Conservation (phyloP, 2,329 filamentous ascomycete species). For the Grosmannia clavigera region DNA sequence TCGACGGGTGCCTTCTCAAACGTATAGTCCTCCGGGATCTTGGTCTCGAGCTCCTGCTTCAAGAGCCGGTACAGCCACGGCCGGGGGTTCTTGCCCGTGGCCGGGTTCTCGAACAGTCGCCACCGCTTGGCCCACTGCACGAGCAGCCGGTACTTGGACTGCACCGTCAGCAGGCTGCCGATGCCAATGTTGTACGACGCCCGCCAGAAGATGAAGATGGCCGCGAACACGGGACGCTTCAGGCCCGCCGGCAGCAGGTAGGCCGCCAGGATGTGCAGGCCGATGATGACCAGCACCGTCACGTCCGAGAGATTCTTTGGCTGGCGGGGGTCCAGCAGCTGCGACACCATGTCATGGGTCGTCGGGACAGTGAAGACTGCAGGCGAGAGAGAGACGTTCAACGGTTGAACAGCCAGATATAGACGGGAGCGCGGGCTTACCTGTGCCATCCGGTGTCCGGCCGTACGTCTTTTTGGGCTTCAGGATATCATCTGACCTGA, state of each 20-base stretch:
- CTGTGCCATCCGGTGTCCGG: conserved; percentile 77
- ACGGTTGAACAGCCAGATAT: not conserved
- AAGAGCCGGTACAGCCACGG: conserved; percentile 73
- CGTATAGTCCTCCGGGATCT: conserved; percentile 85
- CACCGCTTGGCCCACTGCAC: conserved; percentile 79
- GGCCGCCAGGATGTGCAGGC: conserved; percentile 58
- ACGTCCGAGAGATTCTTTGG: conserved; percentile 89
- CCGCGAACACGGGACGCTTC: conserved; percentile 66
- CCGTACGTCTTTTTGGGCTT: conserved; percentile 68
- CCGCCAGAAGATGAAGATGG: conserved; percentile 85
- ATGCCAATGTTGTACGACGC: conserved; percentile 89
- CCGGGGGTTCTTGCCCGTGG: conserved; percentile 68
- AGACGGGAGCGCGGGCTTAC: conserved; percentile 33
- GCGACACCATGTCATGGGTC: conserved; percentile 98
- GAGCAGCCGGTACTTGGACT: conserved; percentile 79
- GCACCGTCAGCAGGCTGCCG: conserved; percentile 73
- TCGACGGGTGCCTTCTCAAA: conserved; percentile 90
- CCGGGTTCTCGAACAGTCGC: conserved; percentile 74
- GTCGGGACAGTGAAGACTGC: conserved; percentile 89
- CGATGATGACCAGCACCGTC: conserved; percentile 67
- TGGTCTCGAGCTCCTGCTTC: conserved; percentile 83
- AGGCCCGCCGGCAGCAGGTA: conserved; percentile 57
- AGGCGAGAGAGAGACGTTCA: not conserved
- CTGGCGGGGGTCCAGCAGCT: conserved; percentile 84
- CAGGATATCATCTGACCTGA: not conserved